Evolutionary conservation across 192 early-diverging fungal species (phyloP).

Genomic region (Thoreauomyces humboldtii): DNA sequence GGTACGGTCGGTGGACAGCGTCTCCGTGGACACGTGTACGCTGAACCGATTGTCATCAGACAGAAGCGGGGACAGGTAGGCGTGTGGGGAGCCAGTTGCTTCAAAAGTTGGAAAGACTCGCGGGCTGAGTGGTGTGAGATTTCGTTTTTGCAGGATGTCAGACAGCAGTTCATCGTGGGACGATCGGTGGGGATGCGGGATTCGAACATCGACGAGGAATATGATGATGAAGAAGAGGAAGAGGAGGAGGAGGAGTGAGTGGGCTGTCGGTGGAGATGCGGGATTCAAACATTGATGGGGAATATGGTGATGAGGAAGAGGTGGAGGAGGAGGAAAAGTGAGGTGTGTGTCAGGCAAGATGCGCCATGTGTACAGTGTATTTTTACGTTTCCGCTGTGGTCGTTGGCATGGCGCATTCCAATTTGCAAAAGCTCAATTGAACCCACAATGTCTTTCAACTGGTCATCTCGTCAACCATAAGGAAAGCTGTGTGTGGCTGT

Average conservation of each 20-base stretch:
- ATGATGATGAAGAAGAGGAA: too few species aligned
- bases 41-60: conserved; percentile 41
- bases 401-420: too few species aligned
- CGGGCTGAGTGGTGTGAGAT: not conserved
- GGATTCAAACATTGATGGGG: conserved; percentile 31
- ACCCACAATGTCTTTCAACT: too few species aligned
- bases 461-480: too few species aligned
- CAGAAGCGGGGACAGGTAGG: conserved; percentile 16
- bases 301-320: not conserved
- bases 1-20: not conserved
- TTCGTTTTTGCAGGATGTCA: conserved; percentile 14
- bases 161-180: conserved; percentile 42
- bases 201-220: conserved; percentile 23
- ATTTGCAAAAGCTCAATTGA: too few species aligned
- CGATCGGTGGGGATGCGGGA: conserved; percentile 32
- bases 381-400: too few species aligned
- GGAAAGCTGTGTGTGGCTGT: too few species aligned
- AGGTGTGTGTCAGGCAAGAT: conserved; percentile 28
- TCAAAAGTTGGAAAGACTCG: not conserved
- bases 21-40: conserved; percentile 35
- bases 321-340: too few species aligned
- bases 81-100: not conserved
- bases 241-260: too few species aligned
- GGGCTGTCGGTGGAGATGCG: conserved; percentile 31
- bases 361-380: conserved; percentile 28